Conservation (phyloP, 2,329 filamentous ascomycete genomes). For the Diaporthe nobilis region DNA sequence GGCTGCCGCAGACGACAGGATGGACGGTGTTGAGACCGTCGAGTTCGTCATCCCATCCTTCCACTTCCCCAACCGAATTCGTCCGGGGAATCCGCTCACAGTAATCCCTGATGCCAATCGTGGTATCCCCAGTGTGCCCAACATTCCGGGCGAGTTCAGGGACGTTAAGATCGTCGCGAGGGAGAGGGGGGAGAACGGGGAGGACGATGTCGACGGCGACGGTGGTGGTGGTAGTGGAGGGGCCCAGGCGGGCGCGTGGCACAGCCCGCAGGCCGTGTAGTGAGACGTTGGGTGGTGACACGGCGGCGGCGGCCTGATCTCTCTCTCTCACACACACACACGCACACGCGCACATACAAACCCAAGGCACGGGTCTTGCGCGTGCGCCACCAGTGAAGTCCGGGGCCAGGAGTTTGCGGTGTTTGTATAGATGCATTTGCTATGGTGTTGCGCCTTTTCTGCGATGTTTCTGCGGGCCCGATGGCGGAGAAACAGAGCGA, state of each 20-base stretch:
- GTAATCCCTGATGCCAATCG: slow-evolving; percentile 62
- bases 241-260: slow-evolving; percentile 20
- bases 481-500: not conserved
- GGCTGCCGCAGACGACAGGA: slow-evolving; percentile 10
- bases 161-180: slow-evolving; percentile 34
- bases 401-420: not conserved
- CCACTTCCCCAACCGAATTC: slow-evolving; percentile 50
- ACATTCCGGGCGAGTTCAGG: slow-evolving; percentile 55
- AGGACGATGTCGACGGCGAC: not conserved
- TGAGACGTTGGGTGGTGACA: not conserved
- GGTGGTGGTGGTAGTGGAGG: slow-evolving; percentile 12
- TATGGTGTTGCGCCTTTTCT: slow-evolving; percentile 2
- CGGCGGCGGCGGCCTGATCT: not conserved
- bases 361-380: not conserved
- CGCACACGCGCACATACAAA: not conserved
- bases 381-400: not conserved
- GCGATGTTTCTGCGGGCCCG: not conserved
- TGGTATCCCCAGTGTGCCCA: slow-evolving; percentile 61
- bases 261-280: slow-evolving; percentile 9
- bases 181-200: slow-evolving; percentile 21
- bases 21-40: slow-evolving; percentile 40
- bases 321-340: too few relatives aligned
- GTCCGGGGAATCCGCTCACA: slow-evolving; percentile 51
- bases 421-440: slow-evolving; percentile 6
- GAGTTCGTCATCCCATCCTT: slow-evolving; percentile 45